A percentile compares a stretch with the other conserved stretches of the same genome.
phyloP scores from a whole-genome alignment of 768 basidiomycete species.

The Phanerochaete carnosa region DNA sequence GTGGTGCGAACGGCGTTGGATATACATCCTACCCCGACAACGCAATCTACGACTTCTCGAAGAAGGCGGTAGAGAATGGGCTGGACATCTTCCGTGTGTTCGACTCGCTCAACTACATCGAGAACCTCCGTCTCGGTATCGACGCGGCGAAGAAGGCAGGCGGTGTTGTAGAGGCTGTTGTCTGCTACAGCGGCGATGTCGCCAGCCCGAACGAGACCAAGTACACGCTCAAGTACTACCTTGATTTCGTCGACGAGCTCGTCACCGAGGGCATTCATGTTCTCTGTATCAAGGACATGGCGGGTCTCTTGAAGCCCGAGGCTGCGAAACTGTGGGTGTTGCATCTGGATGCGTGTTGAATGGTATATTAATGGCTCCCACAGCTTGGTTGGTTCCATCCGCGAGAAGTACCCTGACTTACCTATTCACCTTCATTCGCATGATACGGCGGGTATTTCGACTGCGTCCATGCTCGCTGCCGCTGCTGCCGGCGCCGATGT shows the following conservation, averaged over 20 bases:
- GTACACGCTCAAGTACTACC: conserved; percentile 96
- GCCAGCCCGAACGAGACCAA: conserved; percentile 93
- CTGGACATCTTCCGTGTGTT: conserved; percentile 99
- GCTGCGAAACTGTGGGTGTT: conserved; percentile 81
- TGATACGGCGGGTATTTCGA: conserved; percentile 97
- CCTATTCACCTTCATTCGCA: conserved; percentile 99
- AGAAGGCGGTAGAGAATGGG: conserved; percentile 99
- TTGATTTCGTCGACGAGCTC: conserved; percentile 91
- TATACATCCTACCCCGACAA: conserved; percentile 99
- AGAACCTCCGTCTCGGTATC: conserved; percentile 86
- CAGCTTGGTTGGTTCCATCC: conserved; percentile 90
- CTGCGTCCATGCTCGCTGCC: conserved; percentile 95
- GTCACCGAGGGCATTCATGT: conserved; percentile 95
- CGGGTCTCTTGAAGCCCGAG: conserved; percentile 92
- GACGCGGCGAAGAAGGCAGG: conserved; percentile 99
- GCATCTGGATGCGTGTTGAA: not conserved
- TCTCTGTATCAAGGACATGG: conserved; percentile 98
- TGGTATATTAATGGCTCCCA: not conserved
- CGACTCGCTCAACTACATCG: conserved; percentile 97
- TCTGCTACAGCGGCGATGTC: conserved; percentile 98
- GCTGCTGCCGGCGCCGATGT: conserved; percentile 98
- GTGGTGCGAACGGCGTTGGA: conserved; percentile 98
- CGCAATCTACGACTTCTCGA: conserved; percentile 99
- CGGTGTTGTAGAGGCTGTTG: conserved; percentile 95
- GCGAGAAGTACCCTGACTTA: conserved; percentile 93